Percentiles rank a stretch among this genome's conserved stretches.
These are phyloP conservation scores for Thalassiosira hispida DNA, from an alignment of 352 stramenopile genomes.

Conservation along the genomic window DNA sequence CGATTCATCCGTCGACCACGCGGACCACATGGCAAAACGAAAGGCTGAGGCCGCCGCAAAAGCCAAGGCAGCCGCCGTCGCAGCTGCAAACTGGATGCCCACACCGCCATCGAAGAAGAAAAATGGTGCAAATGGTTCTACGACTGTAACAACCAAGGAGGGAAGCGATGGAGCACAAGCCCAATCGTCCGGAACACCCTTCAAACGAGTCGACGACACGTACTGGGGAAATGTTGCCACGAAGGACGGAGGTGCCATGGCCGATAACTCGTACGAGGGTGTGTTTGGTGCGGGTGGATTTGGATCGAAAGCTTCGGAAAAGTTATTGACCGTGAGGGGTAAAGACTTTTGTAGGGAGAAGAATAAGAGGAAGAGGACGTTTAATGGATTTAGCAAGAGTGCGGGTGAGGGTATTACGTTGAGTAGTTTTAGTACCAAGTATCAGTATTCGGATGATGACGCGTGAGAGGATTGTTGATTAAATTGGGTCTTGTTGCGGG, in stretches of 20 bases:
- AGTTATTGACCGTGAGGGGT: constrained; percentile 95
- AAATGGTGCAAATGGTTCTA: not conserved
- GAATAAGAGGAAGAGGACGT: constrained; percentile 98
- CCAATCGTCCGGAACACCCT: constrained; percentile 89
- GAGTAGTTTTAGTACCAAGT: constrained; percentile 81
- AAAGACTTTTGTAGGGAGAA: constrained; percentile 99
- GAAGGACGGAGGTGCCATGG: constrained; percentile 86
- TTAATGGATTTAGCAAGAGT: constrained; percentile 82
- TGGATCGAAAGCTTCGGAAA: constrained; percentile 96
- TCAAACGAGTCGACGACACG: constrained; percentile 97
- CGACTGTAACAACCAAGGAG: constrained; percentile 59
- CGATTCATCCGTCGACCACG: constrained; percentile 28
- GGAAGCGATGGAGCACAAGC: constrained; percentile 89
- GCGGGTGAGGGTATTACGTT: constrained; percentile 73
- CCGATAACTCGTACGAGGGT: constrained; percentile 98
- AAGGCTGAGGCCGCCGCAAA: constrained; percentile 56
- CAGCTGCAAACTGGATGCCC: constrained; percentile 90
- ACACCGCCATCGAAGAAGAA: constrained; percentile 65
- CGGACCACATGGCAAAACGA: constrained; percentile 51
- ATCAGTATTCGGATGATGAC: constrained; percentile 66
- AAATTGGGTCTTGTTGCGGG: no score
- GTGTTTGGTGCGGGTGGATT: constrained; percentile 96
- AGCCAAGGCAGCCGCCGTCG: constrained; percentile 88
- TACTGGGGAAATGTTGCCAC: constrained; percentile 91
- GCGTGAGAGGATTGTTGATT: not conserved